Base-by-base conservation (phyloP, 352 stramenopile species). In the Globisporangium viniferum region DNA sequence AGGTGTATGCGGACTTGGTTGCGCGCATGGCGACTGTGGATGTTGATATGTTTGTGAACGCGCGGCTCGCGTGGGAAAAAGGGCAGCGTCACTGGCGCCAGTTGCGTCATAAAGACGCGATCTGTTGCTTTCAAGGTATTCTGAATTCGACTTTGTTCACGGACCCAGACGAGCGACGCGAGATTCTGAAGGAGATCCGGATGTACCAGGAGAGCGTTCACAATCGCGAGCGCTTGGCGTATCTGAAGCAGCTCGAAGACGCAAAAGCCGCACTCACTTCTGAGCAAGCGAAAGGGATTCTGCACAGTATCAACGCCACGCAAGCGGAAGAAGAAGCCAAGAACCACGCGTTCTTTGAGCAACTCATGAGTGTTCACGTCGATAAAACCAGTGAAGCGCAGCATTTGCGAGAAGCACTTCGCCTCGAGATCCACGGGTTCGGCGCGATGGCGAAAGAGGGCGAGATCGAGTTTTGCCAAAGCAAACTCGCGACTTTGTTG, bases 21-120 rank as follows among this genome's bases (percentile, higher is more conserved):
- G 85, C 82, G 2, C 81, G 78, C 35, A 79, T 96, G 66, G 74
- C 78, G 36, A 90, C 80, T 0, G 77, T 74, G 2, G 86, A 96
- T 65, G 84, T 94, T 0, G 79, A 93, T 49, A 73, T 87, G 15
- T 84, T 90, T 66, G 76, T 90, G 29, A 61, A 67, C 14, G 64
- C 72, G 14, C 75, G 87, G 10, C 70, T 88, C n/a, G 59, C 77
- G 27, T 97, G 88, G 88, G 87, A 96, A 65, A 59, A 66, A 6
- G 79, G 81, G 0, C 78, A 86, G 55, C 64, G 71, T 0, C 75
- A 66, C 24, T 98, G 92, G 92, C 86, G 92, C 14, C 69, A 72
- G 9, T 70, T 96, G 29, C 82, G 89, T 1, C 92, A 98, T 66
- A 69, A 89, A 8, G 78, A 89, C n/a, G 87, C 86, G 0, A 78